Percentiles rank a stretch among this genome's conserved stretches.
phyloP scores from a whole-genome alignment of 2,329 filamentous ascomycete species.

The Clonostachys rosea region DNA sequence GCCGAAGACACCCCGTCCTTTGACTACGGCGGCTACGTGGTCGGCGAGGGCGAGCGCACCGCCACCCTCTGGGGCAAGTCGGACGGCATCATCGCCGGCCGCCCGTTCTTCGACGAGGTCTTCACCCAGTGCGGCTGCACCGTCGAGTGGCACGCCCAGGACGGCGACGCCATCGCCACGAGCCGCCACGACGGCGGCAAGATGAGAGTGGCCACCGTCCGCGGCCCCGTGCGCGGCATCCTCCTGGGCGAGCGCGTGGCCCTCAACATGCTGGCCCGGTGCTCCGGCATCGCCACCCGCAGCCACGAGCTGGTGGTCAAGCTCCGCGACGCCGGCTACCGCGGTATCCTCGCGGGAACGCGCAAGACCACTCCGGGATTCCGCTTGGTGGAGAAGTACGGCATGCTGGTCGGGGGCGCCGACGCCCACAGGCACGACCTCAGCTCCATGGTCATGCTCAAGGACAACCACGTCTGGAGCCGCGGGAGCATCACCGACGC shows the following conservation, averaged over 20 bases:
- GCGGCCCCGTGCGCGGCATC: conserved; percentile 72
- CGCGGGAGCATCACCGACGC: conserved; percentile 82
- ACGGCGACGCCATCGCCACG: conserved; percentile 67
- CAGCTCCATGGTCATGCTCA: conserved; percentile 95
- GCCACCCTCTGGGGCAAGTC: conserved; percentile 68
- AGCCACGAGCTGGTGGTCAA: conserved; percentile 49
- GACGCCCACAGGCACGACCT: conserved; percentile 91
- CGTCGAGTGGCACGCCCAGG: conserved; percentile 81
- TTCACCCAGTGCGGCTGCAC: conserved; percentile 85
- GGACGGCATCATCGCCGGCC: conserved; percentile 79
- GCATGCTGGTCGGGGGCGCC: conserved; percentile 89
- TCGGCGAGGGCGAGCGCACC: conserved; percentile 63
- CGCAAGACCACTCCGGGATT: conserved; percentile 97
- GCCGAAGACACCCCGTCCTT: conserved; percentile 95
- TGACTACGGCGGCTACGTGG: conserved; percentile 96
- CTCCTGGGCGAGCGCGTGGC: conserved; percentile 92
- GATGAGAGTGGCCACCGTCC: conserved; percentile 71
- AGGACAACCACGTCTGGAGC: conserved; percentile 98
- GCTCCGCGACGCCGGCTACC: conserved; percentile 65
- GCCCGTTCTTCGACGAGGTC: conserved; percentile 94
- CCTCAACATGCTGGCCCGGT: conserved; percentile 83
- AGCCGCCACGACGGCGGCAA: conserved; percentile 43
- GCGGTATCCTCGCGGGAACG: conserved; percentile 84
- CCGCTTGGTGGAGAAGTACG: conserved; percentile 94
- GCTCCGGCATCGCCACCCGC: conserved; percentile 82